A percentile compares a stretch with the other conserved stretches of the same genome.
These are phyloP conservation scores for Quillaja saponaria DNA, from an alignment of 306 rosid genomes.

Conservation along the genomic window DNA sequence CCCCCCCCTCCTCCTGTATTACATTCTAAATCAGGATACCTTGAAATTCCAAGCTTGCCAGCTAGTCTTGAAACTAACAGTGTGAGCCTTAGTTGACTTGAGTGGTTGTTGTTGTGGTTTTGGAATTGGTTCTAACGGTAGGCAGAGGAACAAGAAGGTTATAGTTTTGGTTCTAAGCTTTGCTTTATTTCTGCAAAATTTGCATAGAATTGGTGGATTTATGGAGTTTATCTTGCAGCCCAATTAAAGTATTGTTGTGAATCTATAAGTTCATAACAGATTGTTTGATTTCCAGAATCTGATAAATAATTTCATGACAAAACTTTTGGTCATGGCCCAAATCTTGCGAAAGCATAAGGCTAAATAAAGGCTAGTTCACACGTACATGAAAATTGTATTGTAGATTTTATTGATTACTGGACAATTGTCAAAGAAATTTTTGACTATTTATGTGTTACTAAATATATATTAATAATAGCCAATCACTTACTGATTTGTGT, in stretches of 20 bases:
- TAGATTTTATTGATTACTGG: no score
- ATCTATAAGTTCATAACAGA: no score
- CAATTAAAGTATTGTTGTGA: no score
- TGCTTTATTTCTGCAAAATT: conserved; percentile 37
- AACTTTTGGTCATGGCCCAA: no score
- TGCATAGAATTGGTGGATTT: conserved; percentile 48
- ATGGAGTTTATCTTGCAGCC: conserved; percentile 56
- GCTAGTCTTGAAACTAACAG: conserved; percentile 60
- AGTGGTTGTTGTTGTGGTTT: conserved; percentile 23
- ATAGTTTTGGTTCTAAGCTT: conserved; percentile 35
- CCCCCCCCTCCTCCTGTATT: conserved; percentile 82
- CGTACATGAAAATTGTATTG: no score
- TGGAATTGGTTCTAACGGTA: conserved; percentile 34
- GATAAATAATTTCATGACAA: conserved; percentile 38
- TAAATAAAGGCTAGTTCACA: no score
- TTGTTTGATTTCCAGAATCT: no score
- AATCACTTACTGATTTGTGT: no score
- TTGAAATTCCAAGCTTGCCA: conserved; percentile 82
- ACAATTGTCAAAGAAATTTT: no score
- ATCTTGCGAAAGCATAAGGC: neutral
- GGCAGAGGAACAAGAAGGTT: conserved; percentile 48
- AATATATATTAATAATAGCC: no score
- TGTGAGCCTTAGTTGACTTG: conserved; percentile 34
- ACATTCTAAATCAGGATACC: conserved; percentile 80
- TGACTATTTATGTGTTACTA: no score